Evolutionary conservation across 371 early-diverging fungal species (phyloP).

Genomic region (Lichtheimia hyalospora): DNA sequence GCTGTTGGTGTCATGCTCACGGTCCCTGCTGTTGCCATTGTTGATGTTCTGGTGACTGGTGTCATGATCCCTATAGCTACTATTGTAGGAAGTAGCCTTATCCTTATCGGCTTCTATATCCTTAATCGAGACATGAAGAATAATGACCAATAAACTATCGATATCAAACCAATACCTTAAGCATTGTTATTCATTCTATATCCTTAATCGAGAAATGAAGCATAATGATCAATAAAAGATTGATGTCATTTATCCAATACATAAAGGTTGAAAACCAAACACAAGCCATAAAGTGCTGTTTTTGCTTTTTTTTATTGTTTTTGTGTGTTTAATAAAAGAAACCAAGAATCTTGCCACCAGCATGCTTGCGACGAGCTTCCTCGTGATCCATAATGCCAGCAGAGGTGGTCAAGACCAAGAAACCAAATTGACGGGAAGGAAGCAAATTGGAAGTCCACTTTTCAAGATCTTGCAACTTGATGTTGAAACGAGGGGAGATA

Average conservation of each 20-base stretch:
- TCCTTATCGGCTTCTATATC: constrained; percentile 53
- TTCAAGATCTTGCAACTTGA: constrained; percentile 94
- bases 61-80: constrained; percentile 51
- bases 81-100: constrained; percentile 53
- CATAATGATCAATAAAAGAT: neutral
- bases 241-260: neutral
- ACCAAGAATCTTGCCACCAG: constrained; percentile 99
- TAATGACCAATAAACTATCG: neutral
- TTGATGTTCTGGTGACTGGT: constrained; percentile 57
- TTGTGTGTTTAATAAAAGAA: constrained; percentile 60
- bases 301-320: neutral
- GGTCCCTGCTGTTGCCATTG: constrained; percentile 72
- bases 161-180: too few relatives aligned
- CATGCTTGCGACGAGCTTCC: constrained; percentile 97
- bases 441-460: constrained; percentile 97
- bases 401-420: constrained; percentile 95
- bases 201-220: constrained; percentile 40
- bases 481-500: constrained; percentile 99
- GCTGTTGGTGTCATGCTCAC: constrained; percentile 84
- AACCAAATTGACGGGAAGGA: constrained; percentile 99
- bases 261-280: neutral
- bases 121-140: constrained; percentile 35
- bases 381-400: constrained; percentile 99
- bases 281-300: neutral
- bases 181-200: too few relatives aligned